A percentile compares a stretch with the other conserved stretches of the same genome.
These are phyloP conservation scores for Colletotrichum ledebouriae DNA, from an alignment of 2,329 filamentous ascomycete species.

Conservation along the genomic window DNA sequence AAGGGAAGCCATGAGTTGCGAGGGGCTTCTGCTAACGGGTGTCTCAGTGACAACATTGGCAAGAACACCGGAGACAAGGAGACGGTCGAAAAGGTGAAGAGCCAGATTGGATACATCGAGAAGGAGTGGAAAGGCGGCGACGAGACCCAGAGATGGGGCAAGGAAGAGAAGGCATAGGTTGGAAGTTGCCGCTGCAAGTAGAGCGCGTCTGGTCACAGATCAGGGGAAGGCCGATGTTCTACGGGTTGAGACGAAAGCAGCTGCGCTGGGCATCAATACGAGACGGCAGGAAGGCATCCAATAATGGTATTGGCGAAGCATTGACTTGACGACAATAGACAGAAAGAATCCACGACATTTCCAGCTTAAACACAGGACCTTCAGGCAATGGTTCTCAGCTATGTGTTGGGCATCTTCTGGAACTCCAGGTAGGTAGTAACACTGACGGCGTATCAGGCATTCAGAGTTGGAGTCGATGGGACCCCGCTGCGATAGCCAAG, in stretches of 20 bases:
- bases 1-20: not conserved
- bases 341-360: slow-evolving; percentile 1
- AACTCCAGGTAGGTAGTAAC: no score
- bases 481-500: no score
- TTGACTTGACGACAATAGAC: slow-evolving; percentile 16
- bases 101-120: slow-evolving; percentile 86
- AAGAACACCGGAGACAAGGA: slow-evolving; percentile 94
- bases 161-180: slow-evolving; percentile 52
- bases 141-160: slow-evolving; percentile 86
- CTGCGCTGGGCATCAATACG: not conserved
- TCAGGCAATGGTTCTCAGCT: no score
- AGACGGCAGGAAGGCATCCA: slow-evolving; percentile 9
- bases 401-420: no score
- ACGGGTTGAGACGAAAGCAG: not conserved
- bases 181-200: not conserved
- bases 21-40: slow-evolving; percentile 23
- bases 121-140: slow-evolving; percentile 86
- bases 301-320: slow-evolving; percentile 15
- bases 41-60: slow-evolving; percentile 78
- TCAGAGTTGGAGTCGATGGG: no score
- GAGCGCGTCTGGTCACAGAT: slow-evolving; percentile 36
- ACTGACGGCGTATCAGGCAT: no score
- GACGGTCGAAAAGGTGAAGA: slow-evolving; percentile 87
- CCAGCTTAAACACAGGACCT: no score
- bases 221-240: not conserved